Base-by-base conservation (phyloP, 2,329 filamentous ascomycete genomes). In the Epichloe aotearoae region DNA sequence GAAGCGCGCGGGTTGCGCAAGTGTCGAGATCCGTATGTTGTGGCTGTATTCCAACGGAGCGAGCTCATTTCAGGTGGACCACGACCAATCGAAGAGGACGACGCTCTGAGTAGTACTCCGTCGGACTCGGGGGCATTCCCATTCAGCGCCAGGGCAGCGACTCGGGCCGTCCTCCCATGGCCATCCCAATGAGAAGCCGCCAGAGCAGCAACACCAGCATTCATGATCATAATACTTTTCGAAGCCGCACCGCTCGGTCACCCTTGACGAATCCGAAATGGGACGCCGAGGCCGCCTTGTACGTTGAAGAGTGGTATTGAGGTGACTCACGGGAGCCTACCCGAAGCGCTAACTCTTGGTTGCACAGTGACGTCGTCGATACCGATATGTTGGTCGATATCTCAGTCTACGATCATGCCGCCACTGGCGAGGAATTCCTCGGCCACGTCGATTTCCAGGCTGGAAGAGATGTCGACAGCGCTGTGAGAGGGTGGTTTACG, bases 281-380 rank as follows among this genome's bases (percentile, higher is more conserved):
- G 93, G 88, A 95, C 66, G 91, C 95, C 50, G 88, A 95, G 63
- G 90, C 91, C 38, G 79, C 88, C 47, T 98, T 98, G 90, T 96
- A 79, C 72, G 89, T 51, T 11, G 6, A 43, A 30, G 12, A 38
- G 36, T 39, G 36, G 11, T 34, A 5, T 3, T 4, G 19, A 15
- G n/a, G n/a, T 17, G 11, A 12, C 3, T 47, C 45, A 38, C 19
- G 12, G 26, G 36, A 47, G 17, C 15, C 40, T 15, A n/a, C 33
- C 30, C 4, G 14, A 23, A 12, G 17, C 12, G 39, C 42, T 45
- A 33, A 55, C 56, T 59, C 39, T 60, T 50, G 19, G 6, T n/a
- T 17, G n/a, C 5, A 6, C 55, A 95, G 90, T 71, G 93, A 98
- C 64, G 91, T 98, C 55, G 86, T 96, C 53, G 89, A 89, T 53